A percentile compares a stretch with the other conserved stretches of the same genome.
Evolutionary conservation across 306 rosid genomes (phyloP).

Genomic region (Cucumis cinereus): DNA sequence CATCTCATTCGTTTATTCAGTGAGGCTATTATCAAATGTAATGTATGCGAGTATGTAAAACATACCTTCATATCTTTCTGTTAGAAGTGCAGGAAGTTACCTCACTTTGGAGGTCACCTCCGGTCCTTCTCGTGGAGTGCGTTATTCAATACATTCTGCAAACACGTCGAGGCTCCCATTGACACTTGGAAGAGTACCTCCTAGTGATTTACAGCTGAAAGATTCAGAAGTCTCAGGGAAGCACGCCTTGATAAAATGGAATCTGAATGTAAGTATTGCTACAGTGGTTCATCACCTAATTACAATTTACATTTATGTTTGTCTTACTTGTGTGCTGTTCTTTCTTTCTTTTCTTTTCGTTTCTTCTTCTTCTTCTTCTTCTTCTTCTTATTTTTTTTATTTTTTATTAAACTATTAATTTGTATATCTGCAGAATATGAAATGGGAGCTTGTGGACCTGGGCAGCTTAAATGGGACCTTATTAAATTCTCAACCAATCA

Average conservation of each 20-base stretch:
- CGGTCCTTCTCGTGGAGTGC: slow-evolving; percentile 70
- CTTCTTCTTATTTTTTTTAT: no score
- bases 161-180: slow-evolving; percentile 47
- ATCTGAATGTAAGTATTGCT: slow-evolving; percentile 46
- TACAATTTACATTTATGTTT: slow-evolving; percentile 13
- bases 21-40: slow-evolving; percentile 11
- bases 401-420: slow-evolving; percentile 11
- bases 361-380: no score
- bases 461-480: slow-evolving; percentile 94
- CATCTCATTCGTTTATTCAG: slow-evolving; percentile 16
- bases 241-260: slow-evolving; percentile 84
- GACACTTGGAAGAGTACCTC: slow-evolving; percentile 74
- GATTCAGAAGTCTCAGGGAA: slow-evolving; percentile 94
- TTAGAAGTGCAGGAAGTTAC: slow-evolving; percentile 93
- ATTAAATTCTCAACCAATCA: slow-evolving; percentile 59
- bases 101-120: slow-evolving; percentile 81
- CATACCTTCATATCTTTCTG: slow-evolving; percentile 45
- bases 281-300: slow-evolving; percentile 8
- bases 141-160: slow-evolving; percentile 42
- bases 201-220: slow-evolving; percentile 62
- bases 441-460: slow-evolving; percentile 94
- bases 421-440: slow-evolving; percentile 48
- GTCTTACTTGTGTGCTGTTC: slow-evolving; percentile 6
- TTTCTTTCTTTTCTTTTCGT: not conserved
- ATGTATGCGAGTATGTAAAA: slow-evolving; percentile 22